Evolutionary conservation across 1,284 basidiomycete species (phyloP), one percentile per base, ranked within the genome.

Genomic region (Austroboletus niveus): DNA sequence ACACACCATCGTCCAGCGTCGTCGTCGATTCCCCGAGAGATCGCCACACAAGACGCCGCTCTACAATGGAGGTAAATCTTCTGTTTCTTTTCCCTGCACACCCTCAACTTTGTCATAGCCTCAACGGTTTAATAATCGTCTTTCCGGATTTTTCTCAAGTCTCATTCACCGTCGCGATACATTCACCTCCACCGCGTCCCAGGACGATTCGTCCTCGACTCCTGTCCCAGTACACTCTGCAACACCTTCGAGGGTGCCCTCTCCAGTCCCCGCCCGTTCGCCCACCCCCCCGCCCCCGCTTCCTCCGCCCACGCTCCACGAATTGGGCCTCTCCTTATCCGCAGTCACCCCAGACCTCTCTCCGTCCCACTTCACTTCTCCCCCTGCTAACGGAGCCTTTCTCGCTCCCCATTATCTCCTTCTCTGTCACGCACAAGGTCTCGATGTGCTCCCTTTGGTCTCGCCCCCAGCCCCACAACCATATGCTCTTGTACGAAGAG

Each of bases 91-190:
- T 24, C 22, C 22, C 22, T 24, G 22, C 22, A 24, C 22, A 62
- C 61, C 50, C 63, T 73, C 51, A 53, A 39, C 35, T 51, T 46
- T 42, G 48, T 56, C 51, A 57, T 57, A 57, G 55, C 65, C 86
- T 80, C 67, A 69, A 53, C 83, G 87, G 53, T 71, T 84, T 32
- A 76, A 84, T 30, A 88, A 84, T 65, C 79, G 89, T 29, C 75
- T 91, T 41, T 91, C 88, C 40, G 89, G 88, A 22, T 90, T 91
- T 69, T 82, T 91, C 66, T 85, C 81, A n/a, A 82, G 80, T 62
- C 75, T 91, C 50, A 87, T 91, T 8, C 82, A 87, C 63, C 80
- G 87, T 46, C 78, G 87, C 47, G 87, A 89, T 47, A 69, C 66
- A 38, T 57, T 65, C 5, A 60, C 73, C 38, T 60, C 60, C 3